Conservation (phyloP, 805 yeast species). For the Myxozyma kluyveri region DNA sequence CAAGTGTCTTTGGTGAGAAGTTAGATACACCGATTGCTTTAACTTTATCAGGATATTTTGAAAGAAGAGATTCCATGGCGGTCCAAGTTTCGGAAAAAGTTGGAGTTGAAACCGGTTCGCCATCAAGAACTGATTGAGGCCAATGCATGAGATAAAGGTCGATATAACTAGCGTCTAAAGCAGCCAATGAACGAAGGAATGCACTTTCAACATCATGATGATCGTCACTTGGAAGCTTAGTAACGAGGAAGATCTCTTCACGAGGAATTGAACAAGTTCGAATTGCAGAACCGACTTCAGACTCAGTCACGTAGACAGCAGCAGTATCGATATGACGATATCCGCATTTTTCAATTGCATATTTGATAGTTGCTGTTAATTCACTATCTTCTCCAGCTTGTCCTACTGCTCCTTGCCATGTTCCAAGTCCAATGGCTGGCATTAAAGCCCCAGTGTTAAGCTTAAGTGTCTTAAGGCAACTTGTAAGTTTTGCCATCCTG, state of each 20-base stretch:
- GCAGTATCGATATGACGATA: slow-evolving; percentile 82
- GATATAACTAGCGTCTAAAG: slow-evolving; percentile 69
- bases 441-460: slow-evolving; percentile 59
- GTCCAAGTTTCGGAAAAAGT: slow-evolving; percentile 73
- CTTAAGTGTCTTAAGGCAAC: slow-evolving; percentile 9
- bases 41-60: slow-evolving; percentile 50
- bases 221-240: slow-evolving; percentile 43
- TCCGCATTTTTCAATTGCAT: slow-evolving; percentile 41
- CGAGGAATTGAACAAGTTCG: slow-evolving; percentile 49
- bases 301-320: slow-evolving; percentile 59
- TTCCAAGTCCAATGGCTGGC: slow-evolving; percentile 71
- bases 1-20: slow-evolving; percentile 58
- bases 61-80: slow-evolving; percentile 57
- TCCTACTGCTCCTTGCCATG: slow-evolving; percentile 57
- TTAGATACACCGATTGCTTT: slow-evolving; percentile 77
- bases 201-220: slow-evolving; percentile 49
- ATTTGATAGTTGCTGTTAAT: slow-evolving; percentile 42
- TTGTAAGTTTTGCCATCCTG: too few species aligned
- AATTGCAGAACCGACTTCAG: slow-evolving; percentile 52
- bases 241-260: slow-evolving; percentile 44
- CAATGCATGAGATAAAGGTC: slow-evolving; percentile 80
- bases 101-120: slow-evolving; percentile 45
- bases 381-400: slow-evolving; percentile 48
- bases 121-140: slow-evolving; percentile 56
- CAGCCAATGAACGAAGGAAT: slow-evolving; percentile 55